These are phyloP conservation scores for Pichia membranifaciens DNA, from an alignment of 805 yeast genomes.

Conservation along the genomic window DNA sequence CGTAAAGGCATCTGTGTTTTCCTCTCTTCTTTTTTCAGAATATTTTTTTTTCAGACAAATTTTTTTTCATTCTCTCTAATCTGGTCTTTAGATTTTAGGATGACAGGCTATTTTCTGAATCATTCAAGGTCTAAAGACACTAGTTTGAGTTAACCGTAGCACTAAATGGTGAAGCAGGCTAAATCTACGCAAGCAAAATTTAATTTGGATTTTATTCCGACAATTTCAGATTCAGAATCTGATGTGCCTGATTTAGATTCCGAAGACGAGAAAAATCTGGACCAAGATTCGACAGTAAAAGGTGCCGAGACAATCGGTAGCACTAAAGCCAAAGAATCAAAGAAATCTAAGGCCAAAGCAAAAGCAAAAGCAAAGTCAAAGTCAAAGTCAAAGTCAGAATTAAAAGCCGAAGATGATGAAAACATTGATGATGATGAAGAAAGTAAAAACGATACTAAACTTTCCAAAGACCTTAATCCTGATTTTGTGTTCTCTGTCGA, in stretches of 20 bases:
- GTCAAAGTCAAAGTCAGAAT: not conserved
- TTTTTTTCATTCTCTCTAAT: too few relatives aligned
- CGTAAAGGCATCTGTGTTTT: too few relatives aligned
- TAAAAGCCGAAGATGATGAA: conserved; percentile 2
- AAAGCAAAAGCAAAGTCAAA: conserved; percentile 12
- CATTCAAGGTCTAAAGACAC: too few relatives aligned
- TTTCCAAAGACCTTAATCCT: conserved; percentile 61
- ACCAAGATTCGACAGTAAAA: conserved; percentile 5
- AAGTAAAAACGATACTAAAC: conserved; percentile 24
- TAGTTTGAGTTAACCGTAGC: too few relatives aligned
- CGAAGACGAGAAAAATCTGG: conserved; percentile 26
- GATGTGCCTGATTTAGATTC: conserved; percentile 42
- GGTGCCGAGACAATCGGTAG: conserved; percentile 9
- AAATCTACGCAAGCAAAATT: conserved; percentile 3
- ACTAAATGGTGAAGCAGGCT: too few relatives aligned
- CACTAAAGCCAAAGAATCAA: not conserved
- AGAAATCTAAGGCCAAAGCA: conserved; percentile 11
- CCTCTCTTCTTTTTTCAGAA: too few relatives aligned
- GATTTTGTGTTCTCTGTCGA: conserved; percentile 65
- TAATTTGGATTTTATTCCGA: conserved; percentile 55
- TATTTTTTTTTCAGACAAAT: too few relatives aligned
- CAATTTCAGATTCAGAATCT: conserved; percentile 73
- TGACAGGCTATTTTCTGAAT: too few relatives aligned
- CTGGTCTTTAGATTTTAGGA: too few relatives aligned
- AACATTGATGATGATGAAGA: conserved; percentile 16